Conservation (phyloP, 2,329 filamentous ascomycete species). For the Teratosphaeria gauchensis region DNA sequence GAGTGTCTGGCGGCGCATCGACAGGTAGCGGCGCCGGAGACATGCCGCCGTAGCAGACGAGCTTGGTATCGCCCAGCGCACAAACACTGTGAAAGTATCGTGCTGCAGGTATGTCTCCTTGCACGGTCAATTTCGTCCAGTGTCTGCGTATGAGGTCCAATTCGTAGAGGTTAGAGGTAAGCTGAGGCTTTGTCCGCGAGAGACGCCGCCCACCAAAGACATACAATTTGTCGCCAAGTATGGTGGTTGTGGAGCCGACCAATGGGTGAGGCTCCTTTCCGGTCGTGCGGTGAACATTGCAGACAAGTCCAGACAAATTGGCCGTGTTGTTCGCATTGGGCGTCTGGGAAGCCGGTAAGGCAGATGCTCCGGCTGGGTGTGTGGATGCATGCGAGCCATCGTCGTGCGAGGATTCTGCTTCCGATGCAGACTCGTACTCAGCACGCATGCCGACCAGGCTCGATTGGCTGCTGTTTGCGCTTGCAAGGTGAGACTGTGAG, state of each 20-base stretch:
- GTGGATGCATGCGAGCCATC: conserved; percentile 24
- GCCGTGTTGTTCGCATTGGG: conserved; percentile 19
- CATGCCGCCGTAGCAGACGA: conserved; percentile 98
- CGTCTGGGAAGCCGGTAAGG: conserved; percentile 15
- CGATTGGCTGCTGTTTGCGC: conserved; percentile 37
- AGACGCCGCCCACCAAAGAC: conserved; percentile 89
- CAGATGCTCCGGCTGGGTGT: conserved; percentile 47
- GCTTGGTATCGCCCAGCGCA: conserved; percentile 81
- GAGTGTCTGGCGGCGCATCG: conserved; percentile 61
- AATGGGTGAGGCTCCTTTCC: conserved; percentile 83
- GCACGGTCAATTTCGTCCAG: conserved; percentile 82
- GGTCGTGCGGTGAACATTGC: conserved; percentile 70
- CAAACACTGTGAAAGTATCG: conserved; percentile 98
- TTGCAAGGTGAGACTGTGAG: conserved; percentile 29
- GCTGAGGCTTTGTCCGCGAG: conserved; percentile 69
- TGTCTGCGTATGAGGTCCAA: conserved; percentile 82
- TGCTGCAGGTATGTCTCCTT: conserved; percentile 77
- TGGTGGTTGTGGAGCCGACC: conserved; percentile 90
- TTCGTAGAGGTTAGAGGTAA: conserved; percentile 89
- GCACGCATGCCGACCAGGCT: conserved; percentile 35
- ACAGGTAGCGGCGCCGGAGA: conserved; percentile 50
- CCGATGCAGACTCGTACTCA: conserved; percentile 31
- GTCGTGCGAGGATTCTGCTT: conserved; percentile 24
- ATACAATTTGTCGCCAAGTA: conserved; percentile 90
- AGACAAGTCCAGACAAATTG: conserved; percentile 56